Percentiles rank a stretch among this genome's conserved stretches.
Conservation (phyloP, 1,284 basidiomycete species). For the Heterobasidion irregulare region DNA sequence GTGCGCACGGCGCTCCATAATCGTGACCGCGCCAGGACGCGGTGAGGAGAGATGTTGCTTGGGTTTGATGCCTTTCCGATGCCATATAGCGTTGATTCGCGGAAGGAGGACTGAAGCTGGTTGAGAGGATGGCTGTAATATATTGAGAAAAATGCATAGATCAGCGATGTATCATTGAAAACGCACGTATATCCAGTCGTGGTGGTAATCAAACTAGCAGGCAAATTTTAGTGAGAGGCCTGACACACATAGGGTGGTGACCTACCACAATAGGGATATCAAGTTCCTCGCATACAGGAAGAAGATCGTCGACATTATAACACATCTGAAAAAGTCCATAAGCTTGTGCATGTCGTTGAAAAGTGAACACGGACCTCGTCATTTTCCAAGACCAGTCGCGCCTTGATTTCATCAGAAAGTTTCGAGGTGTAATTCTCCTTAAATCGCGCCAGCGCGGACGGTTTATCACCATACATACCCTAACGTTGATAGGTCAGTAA, state of each 20-base stretch:
- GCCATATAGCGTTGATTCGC: constrained; percentile 71
- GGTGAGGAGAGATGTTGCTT: constrained; percentile 89
- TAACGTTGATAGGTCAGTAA: constrained; percentile 12
- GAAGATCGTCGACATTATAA: constrained; percentile 80
- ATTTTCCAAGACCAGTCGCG: constrained; percentile 81
- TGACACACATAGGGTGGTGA: constrained; percentile 2
- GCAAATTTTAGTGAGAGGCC: background rate
- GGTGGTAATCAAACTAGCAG: constrained; percentile 58
- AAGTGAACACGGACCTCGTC: constrained; percentile 55
- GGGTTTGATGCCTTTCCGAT: constrained; percentile 65
- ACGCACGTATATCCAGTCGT: constrained; percentile 56
- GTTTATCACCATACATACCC: constrained; percentile 80
- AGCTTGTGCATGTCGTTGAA: background rate
- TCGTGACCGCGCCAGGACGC: constrained; percentile 61
- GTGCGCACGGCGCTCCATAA: constrained; percentile 83
- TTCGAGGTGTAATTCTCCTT: constrained; percentile 56
- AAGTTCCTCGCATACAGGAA: constrained; percentile 78
- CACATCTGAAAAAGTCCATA: constrained; percentile 47
- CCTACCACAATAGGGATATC: constrained; percentile 68
- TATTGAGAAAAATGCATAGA: background rate
- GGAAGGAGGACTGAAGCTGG: constrained; percentile 54
- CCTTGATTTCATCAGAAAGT: constrained; percentile 58
- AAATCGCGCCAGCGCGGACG: constrained; percentile 62
- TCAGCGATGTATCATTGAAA: constrained; percentile 10
- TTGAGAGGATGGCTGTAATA: constrained; percentile 40